Base-by-base conservation (phyloP, 352 stramenopile species). In the Globisporangium echinulatum region DNA sequence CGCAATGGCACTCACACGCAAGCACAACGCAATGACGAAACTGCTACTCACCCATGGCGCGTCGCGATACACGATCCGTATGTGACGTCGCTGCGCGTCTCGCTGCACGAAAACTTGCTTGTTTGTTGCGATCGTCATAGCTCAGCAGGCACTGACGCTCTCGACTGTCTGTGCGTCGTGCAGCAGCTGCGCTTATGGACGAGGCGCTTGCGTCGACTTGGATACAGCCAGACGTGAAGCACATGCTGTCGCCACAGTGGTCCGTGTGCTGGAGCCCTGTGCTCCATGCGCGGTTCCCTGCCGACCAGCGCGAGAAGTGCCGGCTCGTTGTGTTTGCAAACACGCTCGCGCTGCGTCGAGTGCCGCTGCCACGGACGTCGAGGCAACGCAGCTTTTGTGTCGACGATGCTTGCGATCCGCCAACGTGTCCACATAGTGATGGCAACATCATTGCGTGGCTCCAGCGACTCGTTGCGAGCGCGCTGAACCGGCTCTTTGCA, bases 311-410 rank as follows among this genome's bases (percentile, higher is more conserved):
- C 11, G 60, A 83, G 40, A 88, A 90, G 49, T 85, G 73, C 47
- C 71, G 71, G 3, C 69, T 90, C 10, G 51, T 93, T 8, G 49
- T 89, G 37, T 65, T 71, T 11, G 77, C 74, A 19, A 89, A 90
- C 61, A 52, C 61, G n/a, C 62, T 75, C 33, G 71, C 65, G 51
- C 51, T 69, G 33, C 70, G 67, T 2, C 51, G 51, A 55, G 4
- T 17, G 11, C 33, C 36, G 5, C 37, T 10, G 42, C 11, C 25
- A 48, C 43, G 43, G n/a, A 15, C 13, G 43, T 48, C 43, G 14
- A 11, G 43, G 11, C 43, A 48, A 17, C 43, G 11, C 43, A 48
- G 25, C 25, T 33, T 33, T 33, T 33, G 25, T 33, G 25, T 33
- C 25, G 2, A 33, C 25, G 25, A 33, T 33, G 25, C 25, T 33